These are phyloP conservation scores for Polygonum aviculare DNA, from an alignment of 148 eudicot genomes.

Conservation along the genomic window DNA sequence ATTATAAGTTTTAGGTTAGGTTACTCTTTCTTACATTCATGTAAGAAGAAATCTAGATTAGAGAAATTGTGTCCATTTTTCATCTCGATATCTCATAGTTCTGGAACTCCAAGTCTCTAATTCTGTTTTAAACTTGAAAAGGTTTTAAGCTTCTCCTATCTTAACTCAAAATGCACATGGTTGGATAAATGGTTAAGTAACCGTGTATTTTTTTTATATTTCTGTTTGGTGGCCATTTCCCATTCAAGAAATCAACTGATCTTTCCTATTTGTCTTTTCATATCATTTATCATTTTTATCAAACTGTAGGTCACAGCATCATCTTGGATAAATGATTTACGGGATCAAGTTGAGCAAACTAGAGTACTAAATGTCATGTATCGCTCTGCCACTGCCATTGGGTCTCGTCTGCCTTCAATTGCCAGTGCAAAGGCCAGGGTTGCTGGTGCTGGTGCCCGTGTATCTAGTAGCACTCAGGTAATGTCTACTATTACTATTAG, in stretches of 20 bases:
- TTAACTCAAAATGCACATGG: neutral
- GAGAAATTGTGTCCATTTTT: neutral
- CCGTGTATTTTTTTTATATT: neutral
- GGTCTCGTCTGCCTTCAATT: conserved; percentile 87
- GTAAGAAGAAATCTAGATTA: neutral
- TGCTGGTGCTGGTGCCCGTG: conserved; percentile 92
- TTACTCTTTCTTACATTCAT: neutral
- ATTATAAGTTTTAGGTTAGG: neutral
- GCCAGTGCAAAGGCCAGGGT: conserved; percentile 86
- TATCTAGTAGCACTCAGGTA: conserved; percentile 90
- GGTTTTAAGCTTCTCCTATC: neutral
- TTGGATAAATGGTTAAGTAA: neutral
- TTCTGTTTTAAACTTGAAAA: neutral
- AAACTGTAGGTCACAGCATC: conserved; percentile 76
- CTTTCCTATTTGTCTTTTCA: neutral
- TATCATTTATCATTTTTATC: neutral
- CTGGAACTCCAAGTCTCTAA: neutral
- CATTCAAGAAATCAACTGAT: neutral
- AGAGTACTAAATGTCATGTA: conserved; percentile 75
- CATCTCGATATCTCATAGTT: neutral
- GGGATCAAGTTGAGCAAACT: conserved; percentile 86
- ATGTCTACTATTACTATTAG: neutral
- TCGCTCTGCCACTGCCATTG: conserved; percentile 90
- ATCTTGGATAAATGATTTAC: conserved; percentile 90
- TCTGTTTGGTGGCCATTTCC: neutral